Conservation (phyloP, 164 flowering plant genomes). For the Chimonanthus salicifolius region DNA sequence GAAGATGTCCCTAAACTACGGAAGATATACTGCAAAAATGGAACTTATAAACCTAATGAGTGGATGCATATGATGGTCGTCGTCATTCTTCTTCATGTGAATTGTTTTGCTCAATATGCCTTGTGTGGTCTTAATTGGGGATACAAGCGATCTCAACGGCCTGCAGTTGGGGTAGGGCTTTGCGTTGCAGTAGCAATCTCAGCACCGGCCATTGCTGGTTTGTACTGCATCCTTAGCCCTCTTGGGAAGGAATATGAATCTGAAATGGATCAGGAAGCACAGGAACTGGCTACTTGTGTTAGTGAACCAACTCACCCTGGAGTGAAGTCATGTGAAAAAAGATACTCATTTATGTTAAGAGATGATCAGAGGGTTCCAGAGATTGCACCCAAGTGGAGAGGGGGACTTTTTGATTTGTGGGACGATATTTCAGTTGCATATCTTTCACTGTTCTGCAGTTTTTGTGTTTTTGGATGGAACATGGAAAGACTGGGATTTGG, state of each 20-base stretch:
- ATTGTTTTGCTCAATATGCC: slow-evolving; percentile 87
- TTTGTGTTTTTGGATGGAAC: slow-evolving; percentile 97
- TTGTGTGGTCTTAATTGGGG: slow-evolving; percentile 80
- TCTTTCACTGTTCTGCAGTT: slow-evolving; percentile 77
- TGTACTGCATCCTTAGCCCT: slow-evolving; percentile 68
- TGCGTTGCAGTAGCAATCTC: slow-evolving; percentile 70
- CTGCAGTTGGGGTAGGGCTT: slow-evolving; percentile 74
- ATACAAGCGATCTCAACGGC: slow-evolving; percentile 75
- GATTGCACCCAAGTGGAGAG: slow-evolving; percentile 69
- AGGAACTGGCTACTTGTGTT: slow-evolving; percentile 13
- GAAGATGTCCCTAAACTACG: slow-evolving; percentile 62
- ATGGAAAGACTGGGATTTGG: slow-evolving; percentile 98
- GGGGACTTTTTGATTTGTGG: slow-evolving; percentile 86
- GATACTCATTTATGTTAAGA: slow-evolving; percentile 60
- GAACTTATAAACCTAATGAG: slow-evolving; percentile 85
- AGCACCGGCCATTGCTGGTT: slow-evolving; percentile 79
- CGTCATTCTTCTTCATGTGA: slow-evolving; percentile 60
- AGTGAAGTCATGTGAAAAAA: slow-evolving; percentile 43
- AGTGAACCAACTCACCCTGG: slow-evolving; percentile 15
- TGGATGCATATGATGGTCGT: slow-evolving; percentile 95
- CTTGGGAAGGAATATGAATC: slow-evolving; percentile 74
- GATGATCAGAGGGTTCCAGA: slow-evolving; percentile 39
- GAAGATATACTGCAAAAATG: slow-evolving; percentile 79
- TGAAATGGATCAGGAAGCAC: slow-evolving; percentile 58
- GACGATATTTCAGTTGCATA: slow-evolving; percentile 75